A percentile compares a stretch with the other conserved stretches of the same genome.
These are phyloP conservation scores for Thelonectria olida DNA, from an alignment of 2,329 filamentous ascomycete genomes.

Conservation along the genomic window DNA sequence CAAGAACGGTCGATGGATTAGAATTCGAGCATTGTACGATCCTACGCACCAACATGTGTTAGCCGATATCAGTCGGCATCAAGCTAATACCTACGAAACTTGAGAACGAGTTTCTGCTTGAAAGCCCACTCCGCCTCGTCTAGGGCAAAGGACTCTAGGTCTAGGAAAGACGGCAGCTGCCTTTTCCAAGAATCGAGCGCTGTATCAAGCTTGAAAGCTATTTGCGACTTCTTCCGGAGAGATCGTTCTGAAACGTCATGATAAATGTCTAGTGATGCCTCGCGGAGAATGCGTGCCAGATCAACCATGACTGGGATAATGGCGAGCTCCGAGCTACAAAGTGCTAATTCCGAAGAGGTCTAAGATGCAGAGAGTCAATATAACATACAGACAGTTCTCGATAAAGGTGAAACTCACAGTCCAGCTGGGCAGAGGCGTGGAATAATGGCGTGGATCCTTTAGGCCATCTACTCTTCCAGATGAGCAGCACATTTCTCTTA, in stretches of 20 bases:
- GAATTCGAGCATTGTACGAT: constrained; percentile 1
- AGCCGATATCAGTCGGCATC: background rate
- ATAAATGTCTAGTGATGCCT: background rate
- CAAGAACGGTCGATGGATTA: constrained; percentile 5
- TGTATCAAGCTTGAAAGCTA: background rate
- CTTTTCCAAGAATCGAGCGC: background rate
- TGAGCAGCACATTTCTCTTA: constrained; percentile 3
- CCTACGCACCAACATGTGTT: background rate
- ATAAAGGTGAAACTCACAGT: background rate
- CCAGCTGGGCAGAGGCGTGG: background rate
- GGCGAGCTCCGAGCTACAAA: background rate
- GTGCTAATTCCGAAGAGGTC: background rate
- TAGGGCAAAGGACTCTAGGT: background rate
- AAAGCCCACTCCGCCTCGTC: constrained; percentile 5
- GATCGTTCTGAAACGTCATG: background rate
- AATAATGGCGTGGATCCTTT: constrained; percentile 4
- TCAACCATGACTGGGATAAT: constrained; percentile 5
- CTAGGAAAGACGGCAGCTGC: background rate
- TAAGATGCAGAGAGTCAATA: no score
- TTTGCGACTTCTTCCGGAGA: background rate
- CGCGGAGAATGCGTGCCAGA: background rate
- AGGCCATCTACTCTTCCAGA: background rate
- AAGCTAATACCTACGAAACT: background rate
- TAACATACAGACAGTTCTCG: no score
- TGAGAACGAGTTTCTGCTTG: constrained; percentile 11